A percentile compares a stretch with the other conserved stretches of the same genome.
Conservation (phyloP, 495 filamentous ascomycete species). For the Xylaria grammica region DNA sequence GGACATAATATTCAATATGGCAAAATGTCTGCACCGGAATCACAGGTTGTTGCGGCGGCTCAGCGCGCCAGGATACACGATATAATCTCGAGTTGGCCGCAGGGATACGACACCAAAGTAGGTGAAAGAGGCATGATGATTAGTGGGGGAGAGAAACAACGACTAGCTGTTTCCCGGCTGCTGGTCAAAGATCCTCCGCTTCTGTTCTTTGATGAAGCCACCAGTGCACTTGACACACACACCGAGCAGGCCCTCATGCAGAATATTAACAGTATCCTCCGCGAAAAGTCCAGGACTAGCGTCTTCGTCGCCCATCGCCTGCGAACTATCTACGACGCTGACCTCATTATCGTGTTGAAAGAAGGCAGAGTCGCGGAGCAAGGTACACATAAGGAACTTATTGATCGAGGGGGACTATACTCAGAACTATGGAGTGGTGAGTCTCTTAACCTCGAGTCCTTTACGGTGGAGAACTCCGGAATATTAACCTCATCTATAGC, state of each 20-base stretch:
- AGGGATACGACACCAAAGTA: conserved; percentile 90
- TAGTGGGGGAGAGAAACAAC: conserved; percentile 94
- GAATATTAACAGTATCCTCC: conserved; percentile 93
- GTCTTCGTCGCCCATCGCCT: conserved; percentile 93
- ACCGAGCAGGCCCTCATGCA: conserved; percentile 90
- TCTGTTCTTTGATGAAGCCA: conserved; percentile 98
- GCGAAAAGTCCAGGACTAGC: conserved; percentile 86
- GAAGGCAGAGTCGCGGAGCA: conserved; percentile 82
- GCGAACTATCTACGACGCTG: conserved; percentile 92
- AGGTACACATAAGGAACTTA: conserved; percentile 83
- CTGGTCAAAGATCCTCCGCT: conserved; percentile 91
- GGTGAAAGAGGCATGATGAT: conserved; percentile 99
- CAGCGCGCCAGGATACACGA: conserved; percentile 84
- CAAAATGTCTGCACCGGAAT: conserved; percentile 76
- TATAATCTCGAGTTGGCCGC: conserved; percentile 75
- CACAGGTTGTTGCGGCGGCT: conserved; percentile 75
- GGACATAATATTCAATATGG: conserved; percentile 96
- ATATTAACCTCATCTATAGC: conserved; percentile 39
- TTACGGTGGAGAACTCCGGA: not conserved
- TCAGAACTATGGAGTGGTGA: conserved; percentile 88
- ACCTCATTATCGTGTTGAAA: conserved; percentile 89
- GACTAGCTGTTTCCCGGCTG: conserved; percentile 83
- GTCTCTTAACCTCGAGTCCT: conserved; percentile 30
- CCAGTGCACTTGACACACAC: conserved; percentile 92
- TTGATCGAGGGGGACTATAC: conserved; percentile 82